Conservation (phyloP, 2,329 filamentous ascomycete genomes). For the Hypomyces perniciosus region DNA sequence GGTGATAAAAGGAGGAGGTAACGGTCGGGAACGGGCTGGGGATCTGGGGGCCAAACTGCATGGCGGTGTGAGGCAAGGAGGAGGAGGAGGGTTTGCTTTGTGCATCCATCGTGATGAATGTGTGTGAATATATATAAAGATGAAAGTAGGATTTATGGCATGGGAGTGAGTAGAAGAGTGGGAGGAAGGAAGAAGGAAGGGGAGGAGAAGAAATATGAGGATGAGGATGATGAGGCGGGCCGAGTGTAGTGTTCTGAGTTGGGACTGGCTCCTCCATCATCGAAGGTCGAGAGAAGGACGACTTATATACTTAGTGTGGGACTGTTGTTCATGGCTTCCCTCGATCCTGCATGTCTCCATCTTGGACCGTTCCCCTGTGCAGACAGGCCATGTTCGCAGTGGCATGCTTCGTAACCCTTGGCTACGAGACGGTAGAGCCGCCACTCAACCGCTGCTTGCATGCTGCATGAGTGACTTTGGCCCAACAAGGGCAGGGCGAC, state of each 20-base stretch:
- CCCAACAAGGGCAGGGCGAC: not conserved
- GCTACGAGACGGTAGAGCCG: conserved; percentile 1
- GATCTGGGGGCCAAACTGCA: conserved; percentile 12
- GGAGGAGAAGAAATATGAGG: not conserved
- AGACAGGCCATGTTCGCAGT: not conserved
- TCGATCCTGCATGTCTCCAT: not conserved
- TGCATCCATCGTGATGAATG: conserved; percentile 13
- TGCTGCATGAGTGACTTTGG: conserved; percentile 2
- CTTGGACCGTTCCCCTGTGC: conserved; percentile 3
- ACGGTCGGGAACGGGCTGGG: conserved; percentile 32
- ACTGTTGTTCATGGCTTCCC: not conserved
- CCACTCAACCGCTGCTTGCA: not conserved
- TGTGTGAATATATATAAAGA: not conserved
- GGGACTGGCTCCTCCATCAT: not conserved
- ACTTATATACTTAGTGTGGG: conserved; percentile 5
- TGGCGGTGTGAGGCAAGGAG: conserved; percentile 1
- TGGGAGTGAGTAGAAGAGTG: not conserved
- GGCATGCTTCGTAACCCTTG: conserved; percentile 8
- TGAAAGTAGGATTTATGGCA: too few species aligned
- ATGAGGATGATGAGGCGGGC: not conserved
- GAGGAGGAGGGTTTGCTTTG: conserved; percentile 6
- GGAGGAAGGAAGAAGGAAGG: not conserved
- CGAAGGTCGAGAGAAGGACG: conserved; percentile 1
- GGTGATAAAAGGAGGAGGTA: conserved; percentile 33
- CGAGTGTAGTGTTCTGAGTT: not conserved